A percentile compares a stretch with the other conserved stretches of the same genome.
phyloP scores from a whole-genome alignment of 768 basidiomycete genomes.

The Crepidotus variabilis region DNA sequence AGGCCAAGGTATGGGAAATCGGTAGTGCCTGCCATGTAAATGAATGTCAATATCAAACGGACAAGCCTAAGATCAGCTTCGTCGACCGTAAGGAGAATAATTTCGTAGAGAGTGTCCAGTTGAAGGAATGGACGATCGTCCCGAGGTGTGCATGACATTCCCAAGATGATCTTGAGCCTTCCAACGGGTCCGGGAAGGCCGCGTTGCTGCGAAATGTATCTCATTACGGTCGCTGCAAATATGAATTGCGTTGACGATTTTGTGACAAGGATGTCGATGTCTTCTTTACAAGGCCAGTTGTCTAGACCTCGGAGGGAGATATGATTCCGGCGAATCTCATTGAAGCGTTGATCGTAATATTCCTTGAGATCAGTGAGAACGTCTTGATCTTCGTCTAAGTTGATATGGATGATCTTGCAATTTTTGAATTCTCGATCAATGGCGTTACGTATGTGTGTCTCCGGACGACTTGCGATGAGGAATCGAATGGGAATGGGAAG shows the following conservation, averaged over 20 bases:
- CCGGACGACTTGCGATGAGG: slow-evolving; percentile 15
- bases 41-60: background rate
- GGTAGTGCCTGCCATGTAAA: background rate
- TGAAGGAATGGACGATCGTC: slow-evolving; percentile 11
- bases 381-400: slow-evolving; percentile 5
- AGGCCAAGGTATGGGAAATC: background rate
- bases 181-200: slow-evolving; percentile 2
- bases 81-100: background rate
- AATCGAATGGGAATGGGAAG: slow-evolving; percentile 7
- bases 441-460: slow-evolving; percentile 11
- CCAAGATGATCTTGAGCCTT: slow-evolving; percentile 3
- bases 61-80: background rate
- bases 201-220: slow-evolving; percentile 4
- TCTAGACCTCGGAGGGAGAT: background rate
- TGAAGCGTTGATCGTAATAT: background rate
- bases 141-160: background rate
- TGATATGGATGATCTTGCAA: background rate
- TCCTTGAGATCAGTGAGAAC: background rate
- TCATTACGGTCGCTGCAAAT: slow-evolving; percentile 10
- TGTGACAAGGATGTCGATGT: background rate
- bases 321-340: background rate
- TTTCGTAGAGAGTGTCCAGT: slow-evolving; percentile 13
- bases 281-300: slow-evolving; percentile 7
- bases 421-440: slow-evolving; percentile 1
- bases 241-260: slow-evolving; percentile 12